A percentile compares a stretch with the other conserved stretches of the same genome.
Conservation (phyloP, 2,329 filamentous ascomycete genomes). For the Talaromyces sp. region DNA sequence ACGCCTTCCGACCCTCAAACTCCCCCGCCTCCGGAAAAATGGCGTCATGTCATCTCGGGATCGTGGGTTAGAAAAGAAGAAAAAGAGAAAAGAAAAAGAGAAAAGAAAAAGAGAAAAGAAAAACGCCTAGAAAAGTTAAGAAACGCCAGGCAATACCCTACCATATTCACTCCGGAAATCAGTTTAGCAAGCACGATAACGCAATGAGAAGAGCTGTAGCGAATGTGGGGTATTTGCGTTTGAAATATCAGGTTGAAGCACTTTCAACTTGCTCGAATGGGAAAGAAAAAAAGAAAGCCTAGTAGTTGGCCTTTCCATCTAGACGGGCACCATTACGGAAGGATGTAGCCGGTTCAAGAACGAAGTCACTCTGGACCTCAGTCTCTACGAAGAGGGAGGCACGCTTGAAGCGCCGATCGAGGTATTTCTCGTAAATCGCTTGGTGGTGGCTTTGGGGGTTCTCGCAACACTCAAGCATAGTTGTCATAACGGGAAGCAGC, state of each 20-base stretch:
- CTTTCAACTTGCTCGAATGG: conserved; percentile 2
- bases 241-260: neutral
- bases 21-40: conserved; percentile 19
- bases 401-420: conserved; percentile 82
- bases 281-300: conserved; percentile 9
- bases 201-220: conserved; percentile 16
- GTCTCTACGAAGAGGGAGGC: conserved; percentile 78
- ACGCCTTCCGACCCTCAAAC: conserved; percentile 24
- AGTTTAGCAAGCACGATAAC: conserved; percentile 17
- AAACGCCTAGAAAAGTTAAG: conserved; percentile 5
- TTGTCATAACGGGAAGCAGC: conserved; percentile 72
- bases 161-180: conserved; percentile 15
- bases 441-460: conserved; percentile 78
- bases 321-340: conserved; percentile 18
- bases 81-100: conserved; percentile 13
- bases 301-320: conserved; percentile 21
- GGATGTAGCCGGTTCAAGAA: conserved; percentile 44
- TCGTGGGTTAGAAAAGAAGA: conserved; percentile 17
- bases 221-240: conserved; percentile 10
- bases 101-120: conserved; percentile 7
- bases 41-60: conserved; percentile 26
- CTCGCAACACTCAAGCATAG: conserved; percentile 86
- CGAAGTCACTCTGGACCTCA: conserved; percentile 67
- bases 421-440: conserved; percentile 91
- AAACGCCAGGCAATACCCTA: conserved; percentile 18